A percentile compares a stretch with the other conserved stretches of the same genome.
These are phyloP conservation scores for Cotoneaster glaucophyllus DNA, from an alignment of 306 rosid genomes.

Conservation along the genomic window DNA sequence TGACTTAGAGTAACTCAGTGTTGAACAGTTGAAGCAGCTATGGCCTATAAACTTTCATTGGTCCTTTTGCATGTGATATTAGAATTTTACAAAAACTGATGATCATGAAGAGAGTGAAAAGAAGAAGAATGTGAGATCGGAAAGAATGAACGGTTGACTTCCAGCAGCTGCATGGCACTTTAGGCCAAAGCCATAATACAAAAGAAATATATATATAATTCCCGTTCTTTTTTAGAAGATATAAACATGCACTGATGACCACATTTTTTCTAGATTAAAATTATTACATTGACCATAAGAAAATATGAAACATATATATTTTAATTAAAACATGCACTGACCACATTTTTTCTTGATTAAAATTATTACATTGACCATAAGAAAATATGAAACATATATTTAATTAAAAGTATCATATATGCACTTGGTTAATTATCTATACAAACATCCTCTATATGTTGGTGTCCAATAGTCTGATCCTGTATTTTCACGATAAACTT, in stretches of 20 bases:
- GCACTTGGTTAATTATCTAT: conserved; percentile 31
- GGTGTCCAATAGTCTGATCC: conserved; percentile 97
- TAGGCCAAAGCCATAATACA: too few species aligned
- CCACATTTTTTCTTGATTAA: neutral
- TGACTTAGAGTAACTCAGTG: neutral
- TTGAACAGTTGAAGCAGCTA: neutral
- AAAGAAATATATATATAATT: too few species aligned
- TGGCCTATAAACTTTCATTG: neutral
- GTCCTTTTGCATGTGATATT: neutral
- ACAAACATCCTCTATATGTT: conserved; percentile 79
- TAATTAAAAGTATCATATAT: neutral
- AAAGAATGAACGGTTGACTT: neutral
- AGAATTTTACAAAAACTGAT: neutral
- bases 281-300: neutral
- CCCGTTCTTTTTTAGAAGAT: too few species aligned
- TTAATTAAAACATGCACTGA: neutral
- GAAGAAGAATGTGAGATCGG: neutral
- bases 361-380: neutral
- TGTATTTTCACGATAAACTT: conserved; percentile 61
- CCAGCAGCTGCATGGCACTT: too few species aligned
- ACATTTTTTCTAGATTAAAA: neutral
- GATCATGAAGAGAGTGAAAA: neutral
- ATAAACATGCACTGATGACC: neutral
- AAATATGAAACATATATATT: neutral
- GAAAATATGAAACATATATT: neutral